phyloP scores from a whole-genome alignment of 2,329 filamentous ascomycete species.

The Catunica adiposa region DNA sequence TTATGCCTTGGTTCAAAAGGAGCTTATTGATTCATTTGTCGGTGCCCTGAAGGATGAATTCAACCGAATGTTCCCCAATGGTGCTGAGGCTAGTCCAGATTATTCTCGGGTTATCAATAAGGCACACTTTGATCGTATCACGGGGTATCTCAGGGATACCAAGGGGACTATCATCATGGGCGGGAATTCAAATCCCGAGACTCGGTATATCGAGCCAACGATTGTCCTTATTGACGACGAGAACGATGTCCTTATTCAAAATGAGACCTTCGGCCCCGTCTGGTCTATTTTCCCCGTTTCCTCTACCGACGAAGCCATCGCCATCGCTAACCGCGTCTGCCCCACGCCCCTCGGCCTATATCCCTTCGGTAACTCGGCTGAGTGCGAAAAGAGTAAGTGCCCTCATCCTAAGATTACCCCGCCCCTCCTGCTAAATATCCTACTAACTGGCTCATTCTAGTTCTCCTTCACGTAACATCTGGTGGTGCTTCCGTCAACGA shows the following conservation, averaged over 20 bases:
- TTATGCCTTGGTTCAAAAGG: slow-evolving; percentile 70
- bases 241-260: slow-evolving; percentile 59
- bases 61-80: slow-evolving; percentile 68
- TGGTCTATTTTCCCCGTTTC: slow-evolving; percentile 68
- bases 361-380: slow-evolving; percentile 65
- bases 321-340: slow-evolving; percentile 63
- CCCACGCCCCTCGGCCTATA: slow-evolving; percentile 72
- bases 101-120: slow-evolving; percentile 68
- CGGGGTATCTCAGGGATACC: slow-evolving; percentile 75
- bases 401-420: not conserved
- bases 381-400: slow-evolving; percentile 54
- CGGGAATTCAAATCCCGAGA: slow-evolving; percentile 61
- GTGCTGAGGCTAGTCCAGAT: slow-evolving; percentile 61
- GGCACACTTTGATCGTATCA: slow-evolving; percentile 63
- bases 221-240: slow-evolving; percentile 65
- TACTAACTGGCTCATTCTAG: slow-evolving; percentile 21
- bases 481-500: slow-evolving; percentile 52
- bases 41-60: slow-evolving; percentile 54
- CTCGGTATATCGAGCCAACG: slow-evolving; percentile 80
- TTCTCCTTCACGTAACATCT: slow-evolving; percentile 46
- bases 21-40: slow-evolving; percentile 55
- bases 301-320: slow-evolving; percentile 70
- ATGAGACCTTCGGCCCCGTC: slow-evolving; percentile 89
- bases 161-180: slow-evolving; percentile 76
- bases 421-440: not conserved